Base-by-base conservation (phyloP, 2,329 filamentous ascomycete species). In the Xenoacremonium recifei region DNA sequence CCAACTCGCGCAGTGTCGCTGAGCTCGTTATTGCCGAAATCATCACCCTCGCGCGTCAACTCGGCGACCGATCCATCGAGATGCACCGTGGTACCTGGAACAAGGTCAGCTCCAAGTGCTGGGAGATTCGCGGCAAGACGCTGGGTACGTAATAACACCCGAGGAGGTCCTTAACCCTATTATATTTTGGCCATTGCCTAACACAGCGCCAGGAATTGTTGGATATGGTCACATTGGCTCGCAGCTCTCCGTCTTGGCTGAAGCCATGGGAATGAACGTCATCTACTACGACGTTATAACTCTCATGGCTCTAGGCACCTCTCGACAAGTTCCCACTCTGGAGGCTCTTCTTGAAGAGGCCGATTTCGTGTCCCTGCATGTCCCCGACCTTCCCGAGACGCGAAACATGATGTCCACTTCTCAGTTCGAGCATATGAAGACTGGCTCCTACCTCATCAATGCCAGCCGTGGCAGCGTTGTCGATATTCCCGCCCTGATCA, bases 51-150 rank as follows among this genome's bases (percentile, higher is more conserved):
- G 93, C 93, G 17, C 85, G 93, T 45, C 93, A 99, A 69, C 77
- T 99, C 23, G 85, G 89, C 49, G 93, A 99, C 68, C 88, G 93
- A 55, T 96, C 89, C 49, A 89, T 81, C 59, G 93, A 99, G 72
- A 82, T 99, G 79, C 93, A 99, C 75, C 80, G 80, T 43, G 93
- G 93, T 43, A 89, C 82, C 32, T 99, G 93, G 93, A 97, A 97
- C 70, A 99, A 99, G 74, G 91, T 97, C 60, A 96, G 90, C 73
- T 79, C 80, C 59, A 91, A 87, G 62, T 99, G 93, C 78, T 97
- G 93, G 93, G 93, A 99, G 67, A 90, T 97, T 58, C 84, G 93
- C 58, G 93, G 93, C 65, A 99, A 99, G 77, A 97, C 92, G 32
- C 77, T 99, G 39, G 93, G 87, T 82, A 69, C 46, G 71, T 62